These are phyloP conservation scores for Penicillium sp. DNA, from an alignment of 2,329 filamentous ascomycete genomes.

Conservation along the genomic window DNA sequence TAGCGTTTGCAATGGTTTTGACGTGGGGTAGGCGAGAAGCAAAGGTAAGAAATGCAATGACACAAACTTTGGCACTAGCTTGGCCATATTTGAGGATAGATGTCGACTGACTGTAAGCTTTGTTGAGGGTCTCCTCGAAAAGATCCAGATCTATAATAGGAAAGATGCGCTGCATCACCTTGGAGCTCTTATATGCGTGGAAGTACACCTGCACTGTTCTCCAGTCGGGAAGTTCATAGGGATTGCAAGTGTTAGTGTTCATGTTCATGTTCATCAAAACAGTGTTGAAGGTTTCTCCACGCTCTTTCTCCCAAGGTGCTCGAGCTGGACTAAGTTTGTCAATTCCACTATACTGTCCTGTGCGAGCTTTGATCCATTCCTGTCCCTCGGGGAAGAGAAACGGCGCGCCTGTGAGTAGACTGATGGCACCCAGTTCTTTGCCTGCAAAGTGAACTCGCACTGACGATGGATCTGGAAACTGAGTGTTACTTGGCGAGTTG, in stretches of 20 bases:
- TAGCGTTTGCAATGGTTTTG: not conserved
- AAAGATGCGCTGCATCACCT: slow-evolving; percentile 48
- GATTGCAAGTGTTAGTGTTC: slow-evolving; percentile 20
- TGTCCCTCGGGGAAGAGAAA: slow-evolving; percentile 51
- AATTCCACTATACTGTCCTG: slow-evolving; percentile 42
- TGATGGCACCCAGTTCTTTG: slow-evolving; percentile 49
- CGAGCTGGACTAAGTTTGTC: slow-evolving; percentile 29
- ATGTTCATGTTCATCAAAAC: slow-evolving; percentile 22
- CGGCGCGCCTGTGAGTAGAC: slow-evolving; percentile 51
- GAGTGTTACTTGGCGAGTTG: slow-evolving; percentile 21
- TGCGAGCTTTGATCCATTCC: slow-evolving; percentile 50
- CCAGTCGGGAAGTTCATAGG: slow-evolving; percentile 41
- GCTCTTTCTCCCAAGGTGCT: slow-evolving; percentile 40
- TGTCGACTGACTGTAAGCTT: slow-evolving; percentile 44
- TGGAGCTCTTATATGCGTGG: slow-evolving; percentile 31
- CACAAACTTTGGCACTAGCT: slow-evolving; percentile 47
- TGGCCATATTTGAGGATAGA: slow-evolving; percentile 23
- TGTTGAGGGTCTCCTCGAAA: slow-evolving; percentile 48
- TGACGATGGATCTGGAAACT: slow-evolving; percentile 26
- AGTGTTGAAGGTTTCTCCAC: slow-evolving; percentile 23
- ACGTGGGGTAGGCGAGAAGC: slow-evolving; percentile 28
- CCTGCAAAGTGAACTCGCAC: slow-evolving; percentile 52
- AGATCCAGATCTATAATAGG: slow-evolving; percentile 51
- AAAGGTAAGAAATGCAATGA: slow-evolving; percentile 52
- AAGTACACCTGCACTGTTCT: slow-evolving; percentile 34